These are phyloP conservation scores for Tolypocladium amazonense DNA, from an alignment of 2,329 filamentous ascomycete species.

Conservation along the genomic window DNA sequence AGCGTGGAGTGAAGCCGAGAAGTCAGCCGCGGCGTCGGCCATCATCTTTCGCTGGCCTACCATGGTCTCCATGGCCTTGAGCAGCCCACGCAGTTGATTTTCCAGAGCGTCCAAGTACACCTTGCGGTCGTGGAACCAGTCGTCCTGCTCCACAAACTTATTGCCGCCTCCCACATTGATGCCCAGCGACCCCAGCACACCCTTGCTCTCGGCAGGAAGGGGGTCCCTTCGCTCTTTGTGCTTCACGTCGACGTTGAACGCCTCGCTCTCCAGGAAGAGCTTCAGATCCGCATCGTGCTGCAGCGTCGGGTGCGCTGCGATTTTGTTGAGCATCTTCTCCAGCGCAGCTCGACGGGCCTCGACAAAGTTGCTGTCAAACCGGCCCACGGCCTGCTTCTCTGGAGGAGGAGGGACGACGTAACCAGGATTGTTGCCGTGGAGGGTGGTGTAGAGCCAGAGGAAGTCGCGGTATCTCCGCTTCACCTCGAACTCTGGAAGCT, in stretches of 20 bases:
- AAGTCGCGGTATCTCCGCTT: constrained; percentile 94
- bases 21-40: constrained; percentile 86
- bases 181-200: constrained; percentile 78
- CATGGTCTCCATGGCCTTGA: constrained; percentile 92
- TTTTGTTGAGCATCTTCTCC: constrained; percentile 98
- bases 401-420: constrained; percentile 92
- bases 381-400: constrained; percentile 93
- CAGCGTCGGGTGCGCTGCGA: constrained; percentile 74
- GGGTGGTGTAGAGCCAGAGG: constrained; percentile 89
- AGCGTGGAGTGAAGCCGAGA: constrained; percentile 84
- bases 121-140: constrained; percentile 97
- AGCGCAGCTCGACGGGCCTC: constrained; percentile 83
- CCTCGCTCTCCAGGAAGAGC: constrained; percentile 91
- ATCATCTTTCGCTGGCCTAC: constrained; percentile 86
- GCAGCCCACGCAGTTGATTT: constrained; percentile 75
- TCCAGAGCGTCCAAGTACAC: constrained; percentile 92
- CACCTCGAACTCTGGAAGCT: constrained; percentile 83
- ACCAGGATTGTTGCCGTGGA: constrained; percentile 90
- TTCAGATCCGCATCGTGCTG: constrained; percentile 93
- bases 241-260: constrained; percentile 94
- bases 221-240: constrained; percentile 92
- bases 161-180: constrained; percentile 64
- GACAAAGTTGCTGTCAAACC: constrained; percentile 95
- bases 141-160: constrained; percentile 97
- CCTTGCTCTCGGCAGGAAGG: constrained; percentile 80